These are phyloP conservation scores for Curvularia eragrostidis DNA, from an alignment of 2,329 filamentous ascomycete species.

Conservation along the genomic window DNA sequence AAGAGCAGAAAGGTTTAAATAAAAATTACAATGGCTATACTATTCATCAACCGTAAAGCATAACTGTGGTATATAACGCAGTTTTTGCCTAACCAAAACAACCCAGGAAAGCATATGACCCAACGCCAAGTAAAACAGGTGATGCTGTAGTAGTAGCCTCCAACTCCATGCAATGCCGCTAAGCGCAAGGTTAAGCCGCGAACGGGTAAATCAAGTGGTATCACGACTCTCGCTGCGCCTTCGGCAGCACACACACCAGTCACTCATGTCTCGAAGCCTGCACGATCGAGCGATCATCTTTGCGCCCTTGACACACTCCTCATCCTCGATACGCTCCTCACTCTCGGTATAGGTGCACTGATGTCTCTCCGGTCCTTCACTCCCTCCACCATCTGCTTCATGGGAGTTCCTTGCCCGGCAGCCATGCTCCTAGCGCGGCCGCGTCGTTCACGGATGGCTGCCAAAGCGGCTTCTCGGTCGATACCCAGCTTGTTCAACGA, in stretches of 20 bases:
- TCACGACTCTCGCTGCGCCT: slow-evolving; percentile 17
- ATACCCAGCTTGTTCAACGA: slow-evolving; percentile 47
- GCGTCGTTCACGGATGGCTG: slow-evolving; percentile 74
- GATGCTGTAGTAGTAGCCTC: slow-evolving; percentile 13
- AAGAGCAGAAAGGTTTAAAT: neutral
- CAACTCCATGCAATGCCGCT: slow-evolving; percentile 48
- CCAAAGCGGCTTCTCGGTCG: slow-evolving; percentile 74
- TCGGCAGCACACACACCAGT: slow-evolving; percentile 14
- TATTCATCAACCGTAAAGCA: slow-evolving; percentile 15
- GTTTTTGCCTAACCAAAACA: slow-evolving; percentile 17
- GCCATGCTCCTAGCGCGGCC: slow-evolving; percentile 74
- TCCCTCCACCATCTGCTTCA: slow-evolving; percentile 64
- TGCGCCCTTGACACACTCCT: slow-evolving; percentile 38
- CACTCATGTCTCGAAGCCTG: neutral
- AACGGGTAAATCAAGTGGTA: slow-evolving; percentile 15
- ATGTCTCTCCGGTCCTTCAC: slow-evolving; percentile 55
- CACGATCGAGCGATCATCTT: slow-evolving; percentile 9
- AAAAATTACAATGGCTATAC: slow-evolving; percentile 7
- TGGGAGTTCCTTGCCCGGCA: slow-evolving; percentile 66
- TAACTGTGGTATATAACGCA: slow-evolving; percentile 37
- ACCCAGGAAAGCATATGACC: slow-evolving; percentile 7
- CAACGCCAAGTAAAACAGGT: slow-evolving; percentile 17
- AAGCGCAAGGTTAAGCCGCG: slow-evolving; percentile 26
- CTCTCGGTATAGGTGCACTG: slow-evolving; percentile 52
- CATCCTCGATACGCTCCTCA: slow-evolving; percentile 37